A percentile compares a stretch with the other conserved stretches of the same genome.
These are phyloP conservation scores for Phytophthora pistaciae DNA, from an alignment of 352 stramenopile genomes.

Conservation along the genomic window DNA sequence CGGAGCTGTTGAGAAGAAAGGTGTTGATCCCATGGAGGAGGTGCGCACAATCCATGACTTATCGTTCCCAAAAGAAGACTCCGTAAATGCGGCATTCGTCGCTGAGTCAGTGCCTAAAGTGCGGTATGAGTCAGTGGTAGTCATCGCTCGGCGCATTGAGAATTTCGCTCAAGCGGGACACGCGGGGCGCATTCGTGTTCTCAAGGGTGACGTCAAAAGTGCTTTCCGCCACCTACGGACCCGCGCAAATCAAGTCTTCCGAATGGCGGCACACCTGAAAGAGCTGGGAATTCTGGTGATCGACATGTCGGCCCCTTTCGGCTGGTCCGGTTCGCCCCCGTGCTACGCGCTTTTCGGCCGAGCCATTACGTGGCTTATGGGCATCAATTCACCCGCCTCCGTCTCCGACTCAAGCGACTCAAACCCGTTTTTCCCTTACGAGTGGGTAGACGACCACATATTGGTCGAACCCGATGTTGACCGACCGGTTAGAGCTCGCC, in stretches of 20 bases:
- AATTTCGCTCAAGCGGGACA: neutral
- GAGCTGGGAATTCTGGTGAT: no score
- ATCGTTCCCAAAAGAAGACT: slow-evolving; percentile 8
- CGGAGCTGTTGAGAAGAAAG: slow-evolving; percentile 30
- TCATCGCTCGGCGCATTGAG: slow-evolving; percentile 23
- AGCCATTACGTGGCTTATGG: no score
- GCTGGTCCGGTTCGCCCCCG: no score
- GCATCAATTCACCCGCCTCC: no score
- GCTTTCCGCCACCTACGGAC: slow-evolving; percentile 20
- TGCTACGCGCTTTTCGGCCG: no score
- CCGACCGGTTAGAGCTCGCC: slow-evolving; percentile 11
- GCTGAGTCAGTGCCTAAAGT: slow-evolving; percentile 11
- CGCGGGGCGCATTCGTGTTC: neutral
- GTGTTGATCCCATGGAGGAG: slow-evolving; percentile 1
- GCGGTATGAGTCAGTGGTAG: no score
- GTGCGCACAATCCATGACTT: slow-evolving; percentile 26
- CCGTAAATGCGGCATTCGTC: slow-evolving; percentile 9
- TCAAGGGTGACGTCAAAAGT: slow-evolving; percentile 24
- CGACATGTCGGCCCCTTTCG: no score
- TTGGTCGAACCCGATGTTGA: slow-evolving; percentile 23
- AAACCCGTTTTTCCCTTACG: no score
- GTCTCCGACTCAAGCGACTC: no score
- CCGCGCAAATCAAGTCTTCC: slow-evolving; percentile 5
- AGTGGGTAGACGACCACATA: slow-evolving; percentile 44
- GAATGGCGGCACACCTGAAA: no score